Base-by-base conservation (phyloP, 305 asterid species). In the Fraxinus ornus region DNA sequence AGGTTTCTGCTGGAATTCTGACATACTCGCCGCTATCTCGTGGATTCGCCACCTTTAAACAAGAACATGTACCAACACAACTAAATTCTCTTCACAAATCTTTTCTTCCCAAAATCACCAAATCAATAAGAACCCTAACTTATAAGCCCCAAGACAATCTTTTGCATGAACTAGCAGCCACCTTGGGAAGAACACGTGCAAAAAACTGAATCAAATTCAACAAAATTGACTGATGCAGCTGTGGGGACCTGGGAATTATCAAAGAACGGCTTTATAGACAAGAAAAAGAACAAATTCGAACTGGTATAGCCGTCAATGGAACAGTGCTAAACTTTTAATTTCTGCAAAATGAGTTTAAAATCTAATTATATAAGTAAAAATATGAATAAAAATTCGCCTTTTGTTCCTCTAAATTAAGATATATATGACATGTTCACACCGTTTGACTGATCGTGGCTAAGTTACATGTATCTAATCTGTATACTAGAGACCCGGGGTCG, bases 1-100 rank as follows among this genome's bases (percentile, higher is more conserved):
- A 66, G 41, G 87, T 28, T 6, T 76, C 86, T 13, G 32, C 85
- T 87, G 87, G 86, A 57, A 86, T 52, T 6, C 84, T 85, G 39
- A 76, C 88, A 79, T 83, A 85, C 62, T 89, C 88, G 75, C 86
- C 87, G 81, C 87, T 81, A 41, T 89, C 89, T 73, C 84, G 82
- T 89, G 83, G 36, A 77, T 92, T 88, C 94, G 98, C 98, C 98
- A 94, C 97, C 87, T 90, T 94, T 80, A 37, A 32, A 79, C 17
- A 82, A 81, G 85, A 79, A 85, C 88, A 88, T 89, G 83, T 73
- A 92, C 82, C 41, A 21, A 19, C 74, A 75, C 15, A 17, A 1
- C 7, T 4, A 41, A 80, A 44, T 68, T 10, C 8, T 4, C 13
- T 10, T 24, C 10, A 57, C 12, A 7, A 21, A 60, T 6, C 32